Conservation (phyloP, 352 stramenopile genomes). For the Phytophthora foliorum region DNA sequence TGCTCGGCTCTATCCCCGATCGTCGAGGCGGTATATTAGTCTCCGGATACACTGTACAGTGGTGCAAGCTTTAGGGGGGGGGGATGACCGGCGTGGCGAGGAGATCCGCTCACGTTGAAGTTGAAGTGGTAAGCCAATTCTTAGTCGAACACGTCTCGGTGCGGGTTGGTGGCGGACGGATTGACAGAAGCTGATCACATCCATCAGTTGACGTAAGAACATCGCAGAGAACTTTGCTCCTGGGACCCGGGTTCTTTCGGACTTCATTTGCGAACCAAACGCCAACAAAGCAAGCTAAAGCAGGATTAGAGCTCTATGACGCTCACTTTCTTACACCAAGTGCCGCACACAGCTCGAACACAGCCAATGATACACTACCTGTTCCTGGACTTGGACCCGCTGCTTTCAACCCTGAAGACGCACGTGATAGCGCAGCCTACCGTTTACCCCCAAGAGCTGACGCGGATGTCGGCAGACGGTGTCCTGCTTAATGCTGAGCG, state of each 20-base stretch:
- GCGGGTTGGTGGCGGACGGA: neutral
- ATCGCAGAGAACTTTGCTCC: neutral
- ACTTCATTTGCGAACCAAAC: neutral
- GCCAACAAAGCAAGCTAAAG: neutral
- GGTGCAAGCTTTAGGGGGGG: slow-evolving; percentile 2
- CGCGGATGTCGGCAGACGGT: slow-evolving; percentile 5
- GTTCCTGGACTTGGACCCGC: slow-evolving; percentile 21
- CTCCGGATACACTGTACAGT: slow-evolving; percentile 18
- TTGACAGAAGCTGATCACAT: neutral
- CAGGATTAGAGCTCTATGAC: neutral
- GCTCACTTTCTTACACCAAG: neutral
- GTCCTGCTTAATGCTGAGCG: slow-evolving; percentile 9
- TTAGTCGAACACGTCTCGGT: neutral
- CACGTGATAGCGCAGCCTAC: slow-evolving; percentile 16
- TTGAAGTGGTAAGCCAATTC: neutral
- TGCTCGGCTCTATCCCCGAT: slow-evolving; percentile 5
- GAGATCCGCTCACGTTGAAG: neutral
- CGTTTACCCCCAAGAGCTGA: slow-evolving; percentile 12
- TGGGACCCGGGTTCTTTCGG: neutral
- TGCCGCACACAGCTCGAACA: neutral
- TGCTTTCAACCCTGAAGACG: slow-evolving; percentile 5
- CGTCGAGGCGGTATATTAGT: neutral
- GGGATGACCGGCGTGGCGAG: neutral
- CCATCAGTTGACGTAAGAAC: neutral
- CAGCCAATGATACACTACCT: neutral